Percentiles rank a stretch among this genome's conserved stretches.
phyloP scores from a whole-genome alignment of 768 basidiomycete genomes.

The Pisolithus microcarpus region DNA sequence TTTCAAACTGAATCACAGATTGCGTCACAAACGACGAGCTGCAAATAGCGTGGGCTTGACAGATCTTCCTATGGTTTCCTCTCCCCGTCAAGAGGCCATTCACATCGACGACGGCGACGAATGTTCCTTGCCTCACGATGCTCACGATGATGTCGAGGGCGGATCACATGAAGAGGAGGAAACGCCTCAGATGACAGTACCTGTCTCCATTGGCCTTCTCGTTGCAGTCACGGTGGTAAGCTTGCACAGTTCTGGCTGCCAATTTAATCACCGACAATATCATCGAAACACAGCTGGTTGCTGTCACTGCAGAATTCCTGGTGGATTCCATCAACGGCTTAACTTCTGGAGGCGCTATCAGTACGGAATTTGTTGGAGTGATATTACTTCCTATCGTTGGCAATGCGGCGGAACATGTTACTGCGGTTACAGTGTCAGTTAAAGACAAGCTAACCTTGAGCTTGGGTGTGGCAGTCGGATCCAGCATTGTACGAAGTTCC shows the following conservation, averaged over 20 bases:
- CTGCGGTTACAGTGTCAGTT: slow-evolving; percentile 85
- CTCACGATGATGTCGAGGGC: not conserved
- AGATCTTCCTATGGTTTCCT: slow-evolving; percentile 8
- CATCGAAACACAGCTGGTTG: slow-evolving; percentile 36
- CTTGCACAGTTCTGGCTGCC: slow-evolving; percentile 2
- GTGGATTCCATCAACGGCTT: slow-evolving; percentile 80
- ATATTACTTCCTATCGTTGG: slow-evolving; percentile 89
- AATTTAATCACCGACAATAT: not conserved
- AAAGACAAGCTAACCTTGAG: slow-evolving; percentile 86
- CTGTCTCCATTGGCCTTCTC: slow-evolving; percentile 49
- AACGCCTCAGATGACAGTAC: slow-evolving; percentile 47
- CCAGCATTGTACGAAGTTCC: slow-evolving; percentile 55
- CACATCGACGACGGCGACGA: not conserved
- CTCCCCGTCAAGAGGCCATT: slow-evolving; percentile 2
- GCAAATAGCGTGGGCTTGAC: not conserved
- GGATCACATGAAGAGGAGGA: slow-evolving; percentile 26
- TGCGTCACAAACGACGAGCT: slow-evolving; percentile 11
- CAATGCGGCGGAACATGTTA: slow-evolving; percentile 87
- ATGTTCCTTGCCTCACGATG: slow-evolving; percentile 8
- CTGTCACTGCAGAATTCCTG: slow-evolving; percentile 56
- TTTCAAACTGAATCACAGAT: slow-evolving; percentile 16
- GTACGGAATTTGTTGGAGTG: slow-evolving; percentile 78
- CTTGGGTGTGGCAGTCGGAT: slow-evolving; percentile 84
- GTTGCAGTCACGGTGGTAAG: slow-evolving; percentile 56
- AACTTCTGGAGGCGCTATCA: slow-evolving; percentile 48